phyloP scores from a whole-genome alignment of 495 filamentous ascomycete species.

The Hypoxylon intermedium region DNA sequence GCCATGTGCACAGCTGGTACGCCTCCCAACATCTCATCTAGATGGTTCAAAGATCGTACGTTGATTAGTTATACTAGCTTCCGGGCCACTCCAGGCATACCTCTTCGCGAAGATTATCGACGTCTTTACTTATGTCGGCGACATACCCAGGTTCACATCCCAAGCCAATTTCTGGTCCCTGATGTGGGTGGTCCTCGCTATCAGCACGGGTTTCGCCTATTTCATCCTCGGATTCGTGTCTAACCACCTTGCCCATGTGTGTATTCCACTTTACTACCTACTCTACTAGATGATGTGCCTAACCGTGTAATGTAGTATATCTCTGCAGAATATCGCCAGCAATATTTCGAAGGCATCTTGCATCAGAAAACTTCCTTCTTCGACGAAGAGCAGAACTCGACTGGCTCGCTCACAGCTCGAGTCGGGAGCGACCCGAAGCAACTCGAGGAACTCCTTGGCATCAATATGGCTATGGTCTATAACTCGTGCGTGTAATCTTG shows the following conservation, averaged over 20 bases:
- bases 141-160: slow-evolving; percentile 37
- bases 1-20: slow-evolving; percentile 48
- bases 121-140: slow-evolving; percentile 44
- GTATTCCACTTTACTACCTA: neutral
- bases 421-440: slow-evolving; percentile 65
- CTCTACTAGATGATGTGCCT: slow-evolving; percentile 28
- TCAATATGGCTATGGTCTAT: slow-evolving; percentile 61
- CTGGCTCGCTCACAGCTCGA: slow-evolving; percentile 66
- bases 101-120: slow-evolving; percentile 54
- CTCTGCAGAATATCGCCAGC: slow-evolving; percentile 59
- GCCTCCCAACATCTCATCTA: neutral
- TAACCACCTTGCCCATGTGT: slow-evolving; percentile 46
- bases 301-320: slow-evolving; percentile 44
- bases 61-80: slow-evolving; percentile 34
- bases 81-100: slow-evolving; percentile 52
- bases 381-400: slow-evolving; percentile 66
- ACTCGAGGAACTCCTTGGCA: slow-evolving; percentile 67
- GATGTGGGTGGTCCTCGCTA: slow-evolving; percentile 57
- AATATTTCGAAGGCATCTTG: slow-evolving; percentile 66
- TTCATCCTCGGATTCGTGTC: slow-evolving; percentile 46
- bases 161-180: slow-evolving; percentile 55
- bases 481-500: slow-evolving; percentile 41
- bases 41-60: neutral
- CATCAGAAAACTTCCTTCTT: slow-evolving; percentile 68
- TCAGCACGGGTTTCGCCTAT: slow-evolving; percentile 49